phyloP scores from a whole-genome alignment of 805 yeast genomes.

The Priceomyces carsonii region DNA sequence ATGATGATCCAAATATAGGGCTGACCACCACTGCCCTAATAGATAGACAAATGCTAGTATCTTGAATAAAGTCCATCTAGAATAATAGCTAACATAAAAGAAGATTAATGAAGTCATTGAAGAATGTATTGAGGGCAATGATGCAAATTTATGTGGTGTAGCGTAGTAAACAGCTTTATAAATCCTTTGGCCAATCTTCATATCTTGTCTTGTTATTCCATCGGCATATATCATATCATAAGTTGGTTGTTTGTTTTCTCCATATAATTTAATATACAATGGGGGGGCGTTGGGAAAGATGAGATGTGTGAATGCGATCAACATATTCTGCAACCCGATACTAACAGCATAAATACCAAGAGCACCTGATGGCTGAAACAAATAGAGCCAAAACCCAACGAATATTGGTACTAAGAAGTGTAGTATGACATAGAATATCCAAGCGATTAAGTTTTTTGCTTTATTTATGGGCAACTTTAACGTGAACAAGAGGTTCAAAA shows the following conservation, averaged over 20 bases:
- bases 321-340: slow-evolving; percentile 59
- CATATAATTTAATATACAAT: slow-evolving; percentile 66
- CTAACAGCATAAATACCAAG: slow-evolving; percentile 53
- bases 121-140: slow-evolving; percentile 61
- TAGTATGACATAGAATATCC: slow-evolving; percentile 62
- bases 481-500: slow-evolving; percentile 47
- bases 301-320: slow-evolving; percentile 62
- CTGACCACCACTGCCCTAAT: slow-evolving; percentile 70
- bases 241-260: slow-evolving; percentile 54
- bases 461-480: slow-evolving; percentile 44
- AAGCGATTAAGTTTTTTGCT: slow-evolving; percentile 54
- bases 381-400: slow-evolving; percentile 61
- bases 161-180: slow-evolving; percentile 64
- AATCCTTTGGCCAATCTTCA: slow-evolving; percentile 60
- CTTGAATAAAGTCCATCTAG: slow-evolving; percentile 35
- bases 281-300: slow-evolving; percentile 74
- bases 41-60: slow-evolving; percentile 45
- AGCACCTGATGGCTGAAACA: slow-evolving; percentile 68
- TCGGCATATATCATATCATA: slow-evolving; percentile 75
- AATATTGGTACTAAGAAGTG: slow-evolving; percentile 63
- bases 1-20: slow-evolving; percentile 72
- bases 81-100: slow-evolving; percentile 42
- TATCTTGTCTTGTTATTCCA: slow-evolving; percentile 65
- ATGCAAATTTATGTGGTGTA: slow-evolving; percentile 71
- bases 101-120: slow-evolving; percentile 61